Evolutionary conservation across 768 basidiomycete species (phyloP), one percentile per base, ranked within the genome.

Genomic region (Pulveroboletus sp.): DNA sequence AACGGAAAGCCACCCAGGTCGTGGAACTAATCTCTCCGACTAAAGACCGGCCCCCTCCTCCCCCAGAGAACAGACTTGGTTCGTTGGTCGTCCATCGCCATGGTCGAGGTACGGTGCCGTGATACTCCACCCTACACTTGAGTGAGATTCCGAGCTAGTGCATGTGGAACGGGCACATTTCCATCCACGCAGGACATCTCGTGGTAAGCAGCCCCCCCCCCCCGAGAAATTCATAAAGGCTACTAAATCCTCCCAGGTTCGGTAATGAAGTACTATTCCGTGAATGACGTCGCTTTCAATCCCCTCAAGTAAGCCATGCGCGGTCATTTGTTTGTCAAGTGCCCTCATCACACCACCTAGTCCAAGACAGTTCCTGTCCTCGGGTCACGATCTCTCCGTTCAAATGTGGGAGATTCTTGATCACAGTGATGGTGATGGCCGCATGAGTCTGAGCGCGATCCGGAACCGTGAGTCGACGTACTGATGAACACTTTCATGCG

Each of bases 241-340:
- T 29, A 20, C 25, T 29, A 36, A 45, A 29, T 29, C 7, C 6
- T 25, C 36, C 17, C 34, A 60, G 64, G 55, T 35, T 51, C 47
- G 31, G 48, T 50, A 9, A 65, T 45, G 16, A 81, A 79, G 52
- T 70, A 82, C 51, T 83, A 81, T 50, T 69, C 77, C 1, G 73
- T 85, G 0, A 74, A 76, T 41, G 80, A 83, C 49, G 69, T 82
- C 33, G 75, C 75, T 19, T 79, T 82, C 48, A 75, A 80, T 57
- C 79, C 81, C 2, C 56, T 48, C 49, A 69, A 73, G 80, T 78
- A 58, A 49, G 68, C 43, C 39, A 5, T 33, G n/a, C 43, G 14
- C 7, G 7, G 19, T 19, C 17, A 23, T 12, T 41, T 2, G 31
- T 33, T 6, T 21, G 9, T 32, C 32, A 16, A 10, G 27, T 34